Percentiles rank a stretch among this genome's conserved stretches.
phyloP scores from a whole-genome alignment of 108 stramenopile species.

The Nitzschia sp. region DNA sequence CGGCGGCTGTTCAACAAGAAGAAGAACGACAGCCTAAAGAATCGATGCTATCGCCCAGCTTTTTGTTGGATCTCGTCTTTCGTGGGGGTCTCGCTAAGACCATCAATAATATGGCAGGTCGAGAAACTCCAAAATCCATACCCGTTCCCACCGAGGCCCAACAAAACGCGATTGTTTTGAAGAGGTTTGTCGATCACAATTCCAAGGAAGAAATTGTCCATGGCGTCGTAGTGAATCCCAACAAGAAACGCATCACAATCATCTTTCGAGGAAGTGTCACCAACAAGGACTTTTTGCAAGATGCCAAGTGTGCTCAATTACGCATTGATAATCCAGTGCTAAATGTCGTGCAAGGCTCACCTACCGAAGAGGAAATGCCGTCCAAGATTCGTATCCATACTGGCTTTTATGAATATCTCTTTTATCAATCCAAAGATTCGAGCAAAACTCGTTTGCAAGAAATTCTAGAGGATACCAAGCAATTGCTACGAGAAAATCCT shows the following conservation, averaged over 20 bases:
- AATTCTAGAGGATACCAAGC: slow-evolving; percentile 54
- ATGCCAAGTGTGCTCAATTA: slow-evolving; percentile 51
- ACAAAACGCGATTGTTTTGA: slow-evolving; percentile 31
- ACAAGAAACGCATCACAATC: slow-evolving; percentile 50
- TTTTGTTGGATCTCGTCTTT: slow-evolving; percentile 12
- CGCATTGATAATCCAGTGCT: slow-evolving; percentile 53
- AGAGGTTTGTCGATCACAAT: slow-evolving; percentile 53
- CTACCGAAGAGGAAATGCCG: slow-evolving; percentile 9
- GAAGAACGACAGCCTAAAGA: neutral
- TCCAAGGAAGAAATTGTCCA: slow-evolving; percentile 64
- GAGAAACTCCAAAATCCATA: neutral
- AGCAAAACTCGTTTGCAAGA: slow-evolving; percentile 48
- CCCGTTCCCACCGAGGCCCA: neutral
- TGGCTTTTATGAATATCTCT: slow-evolving; percentile 73
- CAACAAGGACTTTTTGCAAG: slow-evolving; percentile 62
- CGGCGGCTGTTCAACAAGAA: neutral
- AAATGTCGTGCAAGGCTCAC: neutral
- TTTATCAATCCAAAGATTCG: slow-evolving; percentile 33
- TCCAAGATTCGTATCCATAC: slow-evolving; percentile 51
- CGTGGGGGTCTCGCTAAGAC: slow-evolving; percentile 5
- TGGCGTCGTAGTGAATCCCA: slow-evolving; percentile 54
- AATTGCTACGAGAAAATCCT: slow-evolving; percentile 40
- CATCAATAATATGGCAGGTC: neutral
- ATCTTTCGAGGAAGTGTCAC: slow-evolving; percentile 71
- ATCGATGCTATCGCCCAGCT: slow-evolving; percentile 26